Base-by-base conservation (phyloP, 768 basidiomycete species). In the Mycena metata region DNA sequence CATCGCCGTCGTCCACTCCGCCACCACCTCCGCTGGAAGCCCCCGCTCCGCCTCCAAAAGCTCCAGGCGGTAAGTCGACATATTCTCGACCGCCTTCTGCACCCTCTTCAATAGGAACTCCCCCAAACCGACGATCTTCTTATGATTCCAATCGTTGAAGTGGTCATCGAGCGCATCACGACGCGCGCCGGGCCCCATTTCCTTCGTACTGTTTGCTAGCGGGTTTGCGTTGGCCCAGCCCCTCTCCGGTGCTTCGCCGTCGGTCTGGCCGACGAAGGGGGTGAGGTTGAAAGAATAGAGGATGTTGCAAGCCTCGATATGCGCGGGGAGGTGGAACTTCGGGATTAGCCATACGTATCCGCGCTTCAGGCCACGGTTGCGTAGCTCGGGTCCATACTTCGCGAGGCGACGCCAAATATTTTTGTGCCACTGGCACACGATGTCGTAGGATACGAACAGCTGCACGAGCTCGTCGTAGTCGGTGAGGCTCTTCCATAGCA, bases 401-500 rank as follows among this genome's bases (percentile, higher is more conserved):
- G 13, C 33, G 11, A 52, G 30, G 26, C 30, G 51, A 17, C 17
- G 15, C 51, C 51, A 52, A 16, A 52, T 33, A 16, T 52, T 52
- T 21, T 35, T 11, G 35, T 79, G 64, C n/a, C n/a, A n/a, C n/a
- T n/a, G n/a, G n/a, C n/a, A n/a, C n/a, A n/a, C n/a, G n/a, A n/a
- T n/a, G n/a, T 82, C 80, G 60, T 82, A 82, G 0, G 76, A 79
- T 1, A 77, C 33, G 11, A 70, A 55, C 8, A 79, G 41, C 13
- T 30, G 36, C 1, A 10, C 19, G 33, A 61, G 63, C 3, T 39
- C 33, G 1, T 42, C 43, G 13, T 61, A 61, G 36, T 56, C 50
- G 15, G 15, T 41, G 4, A 74, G 66, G 19, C 55, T 74, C 9
- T 42, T 70, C 8, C 66, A 62, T 33, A 73, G 57, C 41, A 79